Conservation (phyloP, 2,329 filamentous ascomycete species). For the Magnaporthiopsis incrustans region DNA sequence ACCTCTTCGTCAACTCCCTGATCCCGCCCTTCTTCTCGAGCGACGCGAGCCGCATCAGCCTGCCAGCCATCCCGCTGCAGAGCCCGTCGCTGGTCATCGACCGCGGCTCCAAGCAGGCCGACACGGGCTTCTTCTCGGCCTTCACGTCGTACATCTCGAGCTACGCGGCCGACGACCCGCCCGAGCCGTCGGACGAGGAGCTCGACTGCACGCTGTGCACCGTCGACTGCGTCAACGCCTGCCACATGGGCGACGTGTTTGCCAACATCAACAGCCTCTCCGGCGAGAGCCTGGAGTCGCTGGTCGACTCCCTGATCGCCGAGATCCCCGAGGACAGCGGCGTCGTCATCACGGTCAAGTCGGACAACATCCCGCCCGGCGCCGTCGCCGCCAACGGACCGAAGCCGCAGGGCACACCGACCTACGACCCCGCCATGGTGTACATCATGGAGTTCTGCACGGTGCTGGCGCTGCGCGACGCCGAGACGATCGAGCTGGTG, state of each 20-base stretch:
- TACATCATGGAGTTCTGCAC: constrained; percentile 92
- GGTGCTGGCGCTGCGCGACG: constrained; percentile 67
- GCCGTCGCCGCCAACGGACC: constrained; percentile 50
- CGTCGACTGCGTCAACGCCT: constrained; percentile 88
- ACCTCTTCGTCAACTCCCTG: constrained; percentile 91
- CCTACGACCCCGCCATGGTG: constrained; percentile 78
- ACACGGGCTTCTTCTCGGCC: constrained; percentile 84
- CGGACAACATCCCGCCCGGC: constrained; percentile 59
- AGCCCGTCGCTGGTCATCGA: constrained; percentile 90
- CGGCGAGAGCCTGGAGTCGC: constrained; percentile 24
- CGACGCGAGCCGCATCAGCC: constrained; percentile 55
- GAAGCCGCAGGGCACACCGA: constrained; percentile 47
- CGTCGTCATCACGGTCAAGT: constrained; percentile 80
- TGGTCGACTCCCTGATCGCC: constrained; percentile 68
- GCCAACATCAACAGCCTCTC: constrained; percentile 59
- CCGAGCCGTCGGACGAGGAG: constrained; percentile 94
- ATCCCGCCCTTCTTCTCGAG: constrained; percentile 70
- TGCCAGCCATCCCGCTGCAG: constrained; percentile 81
- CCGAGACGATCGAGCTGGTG: constrained; percentile 61
- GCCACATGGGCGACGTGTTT: constrained; percentile 75
- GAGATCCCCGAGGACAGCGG: constrained; percentile 74
- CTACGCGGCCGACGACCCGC: constrained; percentile 94
- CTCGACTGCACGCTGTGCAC: constrained; percentile 91
- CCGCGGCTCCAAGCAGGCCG: constrained; percentile 66
- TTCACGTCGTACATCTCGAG: constrained; percentile 98